Conservation (phyloP, 192 early-diverging fungal genomes). For the Coemansia interrupta region DNA sequence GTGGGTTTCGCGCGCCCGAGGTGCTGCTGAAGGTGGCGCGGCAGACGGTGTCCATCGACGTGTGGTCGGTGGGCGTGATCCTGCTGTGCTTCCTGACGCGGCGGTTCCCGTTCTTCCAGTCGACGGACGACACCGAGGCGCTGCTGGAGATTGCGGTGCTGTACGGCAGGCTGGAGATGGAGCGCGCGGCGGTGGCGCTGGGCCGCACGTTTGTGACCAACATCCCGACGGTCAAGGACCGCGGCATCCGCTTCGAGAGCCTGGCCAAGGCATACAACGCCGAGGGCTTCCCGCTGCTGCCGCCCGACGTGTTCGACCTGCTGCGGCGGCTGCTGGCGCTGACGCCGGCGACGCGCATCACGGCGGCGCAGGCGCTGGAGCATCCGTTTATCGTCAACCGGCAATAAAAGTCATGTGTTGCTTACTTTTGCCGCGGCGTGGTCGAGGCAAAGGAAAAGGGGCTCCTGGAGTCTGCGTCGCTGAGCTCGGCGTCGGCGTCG, state of each 20-base stretch:
- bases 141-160: slow-evolving; percentile 78
- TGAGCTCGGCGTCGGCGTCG: background rate
- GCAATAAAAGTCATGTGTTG: background rate
- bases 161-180: slow-evolving; percentile 76
- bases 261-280: slow-evolving; percentile 51
- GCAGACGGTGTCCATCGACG: slow-evolving; percentile 82
- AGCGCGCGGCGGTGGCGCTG: slow-evolving; percentile 58
- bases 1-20: slow-evolving; percentile 92
- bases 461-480: too few species aligned
- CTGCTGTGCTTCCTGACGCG: slow-evolving; percentile 75
- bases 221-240: slow-evolving; percentile 50
- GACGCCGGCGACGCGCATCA: slow-evolving; percentile 62
- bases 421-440: too few species aligned
- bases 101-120: slow-evolving; percentile 87
- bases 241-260: slow-evolving; percentile 45
- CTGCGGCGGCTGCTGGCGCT: slow-evolving; percentile 58
- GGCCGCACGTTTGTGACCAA: slow-evolving; percentile 53
- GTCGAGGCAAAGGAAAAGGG: too few species aligned
- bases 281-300: slow-evolving; percentile 28
- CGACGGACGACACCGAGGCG: slow-evolving; percentile 80
- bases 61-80: slow-evolving; percentile 91
- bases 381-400: slow-evolving; percentile 64
- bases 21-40: slow-evolving; percentile 74
- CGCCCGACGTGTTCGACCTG: slow-evolving; percentile 59
- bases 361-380: slow-evolving; percentile 69